Conservation (phyloP, 805 yeast species). For the Helenozyma baotianmanensis region DNA sequence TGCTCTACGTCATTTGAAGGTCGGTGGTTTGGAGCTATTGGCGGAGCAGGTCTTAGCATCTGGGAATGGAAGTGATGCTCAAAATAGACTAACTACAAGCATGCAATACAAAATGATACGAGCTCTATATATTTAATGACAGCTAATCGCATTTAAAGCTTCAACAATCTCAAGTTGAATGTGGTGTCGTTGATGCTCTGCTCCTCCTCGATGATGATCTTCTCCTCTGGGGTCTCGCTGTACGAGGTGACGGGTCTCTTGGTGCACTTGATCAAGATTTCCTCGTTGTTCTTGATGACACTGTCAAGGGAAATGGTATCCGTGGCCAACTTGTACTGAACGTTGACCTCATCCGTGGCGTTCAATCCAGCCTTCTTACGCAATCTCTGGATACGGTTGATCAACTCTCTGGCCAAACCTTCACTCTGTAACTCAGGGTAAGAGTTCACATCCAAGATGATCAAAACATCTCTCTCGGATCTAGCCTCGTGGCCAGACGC, state of each 20-base stretch:
- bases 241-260: slow-evolving; percentile 55
- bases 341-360: slow-evolving; percentile 91
- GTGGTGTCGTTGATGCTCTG: slow-evolving; percentile 71
- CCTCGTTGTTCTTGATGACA: slow-evolving; percentile 61
- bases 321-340: slow-evolving; percentile 66
- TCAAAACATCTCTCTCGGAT: slow-evolving; percentile 83
- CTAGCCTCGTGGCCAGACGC: slow-evolving; percentile 78
- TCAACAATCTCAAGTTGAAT: slow-evolving; percentile 73
- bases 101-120: not conserved
- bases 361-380: slow-evolving; percentile 94
- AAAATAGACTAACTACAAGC: not conserved
- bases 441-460: slow-evolving; percentile 81
- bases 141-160: slow-evolving; percentile 36
- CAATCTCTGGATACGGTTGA: slow-evolving; percentile 95
- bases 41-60: slow-evolving; percentile 78
- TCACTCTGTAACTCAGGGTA: slow-evolving; percentile 87
- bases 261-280: slow-evolving; percentile 71
- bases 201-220: slow-evolving; percentile 73
- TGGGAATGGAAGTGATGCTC: slow-evolving; percentile 18
- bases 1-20: slow-evolving; percentile 33
- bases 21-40: slow-evolving; percentile 44
- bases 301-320: slow-evolving; percentile 62
- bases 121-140: not conserved
- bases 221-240: slow-evolving; percentile 37
- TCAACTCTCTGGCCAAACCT: slow-evolving; percentile 93